Base-by-base conservation (phyloP, 1,139 yeast species). In the Candida smagusa region DNA sequence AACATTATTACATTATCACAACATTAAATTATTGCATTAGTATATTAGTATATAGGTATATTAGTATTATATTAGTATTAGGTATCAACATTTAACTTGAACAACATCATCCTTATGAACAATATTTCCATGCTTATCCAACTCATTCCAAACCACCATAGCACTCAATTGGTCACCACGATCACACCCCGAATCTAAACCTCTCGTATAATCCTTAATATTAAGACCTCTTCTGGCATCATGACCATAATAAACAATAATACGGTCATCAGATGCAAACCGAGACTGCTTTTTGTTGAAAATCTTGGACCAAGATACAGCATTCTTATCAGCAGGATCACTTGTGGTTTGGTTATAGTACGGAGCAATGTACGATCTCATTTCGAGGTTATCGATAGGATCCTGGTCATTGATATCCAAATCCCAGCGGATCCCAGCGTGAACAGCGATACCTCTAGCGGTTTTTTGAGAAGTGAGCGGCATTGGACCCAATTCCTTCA, bases 231-330 rank as follows among this genome's bases (percentile, higher is more conserved):
- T 66, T 39, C 79, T 71, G 3, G 97, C 95, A 57, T 86, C 95
- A 54, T 90, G 97, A 1, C 97, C 97, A 55, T 90, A 90, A 51
- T 78, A 80, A 1, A 88, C 90, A n/a, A 77, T 74, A 29, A 45
- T 35, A 23, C 72, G 62, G 1, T 60, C 54, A n/a, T 33, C 38
- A 23, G 26, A 46, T 6, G 57, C 43, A 7, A 53, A 44, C 19
- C 54, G 53, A 43, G 69, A 68, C 53, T 79, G 77, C 42, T 73
- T 65, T 32, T 65, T 58, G 48, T 81, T 79, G 76, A 84, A 85
- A 8, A 78, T 59, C 40, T 74, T 71, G 13, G 81, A 74, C 89
- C 95, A 86, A 12, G 79, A 70, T 5, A 76, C 77, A 1, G 79
- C 72, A 29, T 72, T 68, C 19, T 69, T 72, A 12, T 54, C 64